Evolutionary conservation across 805 yeast genomes (phyloP).

Genomic region (Metschnikowia proteae): DNA sequence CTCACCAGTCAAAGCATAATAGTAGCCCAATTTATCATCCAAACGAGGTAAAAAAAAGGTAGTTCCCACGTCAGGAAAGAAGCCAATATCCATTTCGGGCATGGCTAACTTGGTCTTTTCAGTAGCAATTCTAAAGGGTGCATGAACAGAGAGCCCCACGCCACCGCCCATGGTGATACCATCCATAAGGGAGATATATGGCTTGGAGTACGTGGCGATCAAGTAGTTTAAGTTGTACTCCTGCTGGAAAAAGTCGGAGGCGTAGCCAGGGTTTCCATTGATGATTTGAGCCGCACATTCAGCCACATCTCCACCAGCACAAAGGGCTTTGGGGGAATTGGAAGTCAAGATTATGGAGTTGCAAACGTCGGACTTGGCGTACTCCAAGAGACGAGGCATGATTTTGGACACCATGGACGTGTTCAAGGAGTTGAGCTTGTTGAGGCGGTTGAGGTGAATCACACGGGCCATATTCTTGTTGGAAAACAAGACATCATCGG

Average conservation of each 20-base stretch:
- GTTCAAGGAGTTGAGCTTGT: conserved; percentile 81
- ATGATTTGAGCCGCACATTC: conserved; percentile 63
- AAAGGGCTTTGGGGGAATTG: conserved; percentile 64
- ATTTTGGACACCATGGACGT: conserved; percentile 70
- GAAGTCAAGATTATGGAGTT: conserved; percentile 68
- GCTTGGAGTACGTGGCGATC: conserved; percentile 80
- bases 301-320: conserved; percentile 97
- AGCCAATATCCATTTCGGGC: conserved; percentile 98
- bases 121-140: conserved; percentile 90
- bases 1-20: conserved; percentile 82
- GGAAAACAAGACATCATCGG: conserved; percentile 59
- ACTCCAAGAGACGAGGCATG: conserved; percentile 71
- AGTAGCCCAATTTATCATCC: conserved; percentile 80
- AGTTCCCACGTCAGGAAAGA: conserved; percentile 94
- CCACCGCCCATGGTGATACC: conserved; percentile 99
- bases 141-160: conserved; percentile 86
- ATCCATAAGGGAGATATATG: conserved; percentile 79
- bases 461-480: conserved; percentile 65
- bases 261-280: conserved; percentile 41
- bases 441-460: conserved; percentile 72
- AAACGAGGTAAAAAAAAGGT: conserved; percentile 82
- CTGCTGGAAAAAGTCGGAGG: conserved; percentile 64
- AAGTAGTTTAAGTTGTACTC: conserved; percentile 82
- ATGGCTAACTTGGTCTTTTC: conserved; percentile 89
- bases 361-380: conserved; percentile 62